phyloP scores from a whole-genome alignment of 2,329 filamentous ascomycete genomes.

The Neofusicoccum laricinum region DNA sequence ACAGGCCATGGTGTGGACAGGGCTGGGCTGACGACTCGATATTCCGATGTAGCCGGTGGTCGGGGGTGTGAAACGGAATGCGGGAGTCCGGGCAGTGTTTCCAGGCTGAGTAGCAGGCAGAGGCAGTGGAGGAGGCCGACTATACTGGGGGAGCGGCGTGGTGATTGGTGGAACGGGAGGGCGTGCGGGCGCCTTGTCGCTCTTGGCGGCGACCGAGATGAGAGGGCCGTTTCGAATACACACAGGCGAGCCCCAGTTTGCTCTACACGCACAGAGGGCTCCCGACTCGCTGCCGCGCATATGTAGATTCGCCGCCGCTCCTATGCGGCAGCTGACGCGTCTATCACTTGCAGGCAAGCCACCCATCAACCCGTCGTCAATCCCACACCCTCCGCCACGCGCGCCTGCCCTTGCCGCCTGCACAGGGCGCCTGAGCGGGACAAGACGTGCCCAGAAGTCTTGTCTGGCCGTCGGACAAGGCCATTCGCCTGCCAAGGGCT shows the following conservation, averaged over 20 bases:
- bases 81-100: not conserved
- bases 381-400: not conserved
- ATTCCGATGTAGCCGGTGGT: not conserved
- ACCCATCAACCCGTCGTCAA: not conserved
- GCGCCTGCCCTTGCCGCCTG: not conserved
- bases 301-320: not conserved
- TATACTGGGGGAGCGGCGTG: not conserved
- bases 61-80: not conserved
- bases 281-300: not conserved
- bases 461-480: not conserved
- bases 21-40: not conserved
- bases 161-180: conserved; percentile 5
- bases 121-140: not conserved
- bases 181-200: not conserved
- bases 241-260: conserved; percentile 1
- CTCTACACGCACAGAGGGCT: not conserved
- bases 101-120: not conserved
- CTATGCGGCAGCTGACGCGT: conserved; percentile 12
- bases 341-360: not conserved
- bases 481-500: not conserved
- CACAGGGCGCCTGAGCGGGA: not conserved
- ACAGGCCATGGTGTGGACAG: not conserved
- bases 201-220: conserved; percentile 5
- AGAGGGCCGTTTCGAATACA: conserved; percentile 14
- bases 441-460: not conserved